phyloP scores from a whole-genome alignment of 2,329 filamentous ascomycete genomes.

The Hortaea werneckii region DNA sequence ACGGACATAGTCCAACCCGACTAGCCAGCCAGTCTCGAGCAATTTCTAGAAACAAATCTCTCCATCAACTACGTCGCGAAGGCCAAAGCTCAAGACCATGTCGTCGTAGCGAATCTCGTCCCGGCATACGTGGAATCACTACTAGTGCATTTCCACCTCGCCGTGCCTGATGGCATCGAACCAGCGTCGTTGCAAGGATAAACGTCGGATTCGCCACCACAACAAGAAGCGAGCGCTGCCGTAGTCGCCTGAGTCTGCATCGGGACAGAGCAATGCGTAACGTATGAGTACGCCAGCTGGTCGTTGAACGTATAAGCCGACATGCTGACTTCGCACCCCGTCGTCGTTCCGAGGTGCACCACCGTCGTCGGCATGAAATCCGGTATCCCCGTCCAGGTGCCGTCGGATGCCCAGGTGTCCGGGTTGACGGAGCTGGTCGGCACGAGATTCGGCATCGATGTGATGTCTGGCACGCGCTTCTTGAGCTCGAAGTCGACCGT shows the following conservation, averaged over 20 bases:
- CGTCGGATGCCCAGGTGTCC: conserved; percentile 2
- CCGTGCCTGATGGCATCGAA: conserved; percentile 4
- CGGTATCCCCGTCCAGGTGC: conserved; percentile 3
- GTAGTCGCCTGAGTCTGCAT: background rate
- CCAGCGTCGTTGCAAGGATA: conserved; percentile 5
- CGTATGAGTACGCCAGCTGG: conserved; percentile 1
- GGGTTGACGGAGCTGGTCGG: conserved; percentile 3
- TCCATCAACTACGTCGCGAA: too few relatives aligned
- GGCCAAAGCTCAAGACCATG: conserved; percentile 1
- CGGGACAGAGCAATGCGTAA: conserved; percentile 2
- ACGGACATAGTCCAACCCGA: too few relatives aligned
- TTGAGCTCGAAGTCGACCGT: background rate
- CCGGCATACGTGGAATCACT: conserved; percentile 3
- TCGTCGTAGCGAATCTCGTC: conserved; percentile 3
- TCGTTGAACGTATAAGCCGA: background rate
- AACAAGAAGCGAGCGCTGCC: conserved; percentile 1
- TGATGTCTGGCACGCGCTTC: background rate
- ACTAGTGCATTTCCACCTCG: conserved; percentile 3
- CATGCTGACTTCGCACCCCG: conserved; percentile 4
- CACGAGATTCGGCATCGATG: conserved; percentile 5
- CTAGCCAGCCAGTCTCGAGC: too few relatives aligned
- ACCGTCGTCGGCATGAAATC: conserved; percentile 5
- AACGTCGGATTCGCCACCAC: conserved; percentile 4
- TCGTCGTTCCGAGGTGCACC: conserved; percentile 3
- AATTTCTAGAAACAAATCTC: too few relatives aligned